Percentiles rank a stretch among this genome's conserved stretches.
Evolutionary conservation across 1,284 basidiomycete species (phyloP).

Genomic region (Laetiporus sulphureus): DNA sequence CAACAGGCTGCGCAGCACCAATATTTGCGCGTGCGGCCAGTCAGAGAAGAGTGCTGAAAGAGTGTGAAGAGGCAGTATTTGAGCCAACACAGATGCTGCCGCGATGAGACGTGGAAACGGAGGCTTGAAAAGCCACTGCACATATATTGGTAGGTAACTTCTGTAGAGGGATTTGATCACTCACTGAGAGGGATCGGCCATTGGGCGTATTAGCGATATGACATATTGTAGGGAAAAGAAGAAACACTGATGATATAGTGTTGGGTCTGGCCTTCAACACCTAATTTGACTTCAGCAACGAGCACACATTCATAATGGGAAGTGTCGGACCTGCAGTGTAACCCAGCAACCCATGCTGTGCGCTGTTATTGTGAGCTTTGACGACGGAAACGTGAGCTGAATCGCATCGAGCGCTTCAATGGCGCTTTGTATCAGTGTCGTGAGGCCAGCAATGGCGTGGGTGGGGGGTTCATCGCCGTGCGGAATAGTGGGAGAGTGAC

Average conservation of each 20-base stretch:
- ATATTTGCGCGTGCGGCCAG: constrained; percentile 43
- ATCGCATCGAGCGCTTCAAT: constrained; percentile 44
- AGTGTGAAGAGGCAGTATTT: constrained; percentile 29
- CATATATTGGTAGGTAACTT: neutral
- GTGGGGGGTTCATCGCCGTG: constrained; percentile 9
- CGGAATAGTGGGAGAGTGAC: constrained; percentile 36
- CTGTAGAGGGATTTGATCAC: constrained; percentile 5
- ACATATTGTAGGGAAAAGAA: constrained; percentile 55
- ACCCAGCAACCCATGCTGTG: constrained; percentile 63
- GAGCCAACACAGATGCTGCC: constrained; percentile 24
- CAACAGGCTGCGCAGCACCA: constrained; percentile 41
- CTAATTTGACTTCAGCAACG: constrained; percentile 23
- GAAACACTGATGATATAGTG: constrained; percentile 32
- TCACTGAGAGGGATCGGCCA: constrained; percentile 35
- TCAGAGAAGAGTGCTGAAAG: constrained; percentile 18
- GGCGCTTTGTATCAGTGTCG: constrained; percentile 40
- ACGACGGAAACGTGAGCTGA: constrained; percentile 26
- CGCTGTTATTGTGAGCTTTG: constrained; percentile 39
- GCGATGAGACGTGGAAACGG: constrained; percentile 40
- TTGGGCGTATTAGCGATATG: constrained; percentile 51
- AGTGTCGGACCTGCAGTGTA: constrained; percentile 38
- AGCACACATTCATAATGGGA: constrained; percentile 1
- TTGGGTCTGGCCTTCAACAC: constrained; percentile 40
- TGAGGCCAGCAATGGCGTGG: constrained; percentile 26
- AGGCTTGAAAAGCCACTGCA: constrained; percentile 41